Evolutionary conservation across 371 early-diverging fungal genomes (phyloP), one percentile per base, ranked within the genome.

Genomic region (Entomophthora muscae): DNA sequence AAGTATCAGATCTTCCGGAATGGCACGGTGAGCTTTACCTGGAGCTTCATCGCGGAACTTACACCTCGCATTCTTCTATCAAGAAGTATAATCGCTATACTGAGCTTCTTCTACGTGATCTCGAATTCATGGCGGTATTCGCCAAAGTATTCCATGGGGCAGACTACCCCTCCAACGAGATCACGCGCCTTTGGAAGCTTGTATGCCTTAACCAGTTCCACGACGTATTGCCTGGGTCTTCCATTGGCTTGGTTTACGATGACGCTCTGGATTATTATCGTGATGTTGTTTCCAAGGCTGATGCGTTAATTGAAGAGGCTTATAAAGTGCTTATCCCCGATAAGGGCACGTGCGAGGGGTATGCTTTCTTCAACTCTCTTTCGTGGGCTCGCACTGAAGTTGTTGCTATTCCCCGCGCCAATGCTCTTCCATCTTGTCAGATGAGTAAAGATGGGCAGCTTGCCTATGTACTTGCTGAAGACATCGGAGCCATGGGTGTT

Each of bases 1-100:
- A 63, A 32, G 61, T 61, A 3, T 70, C 76, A 5, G 83, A 82
- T 2, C 72, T 98, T 17, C 83, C 84, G 32, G 66, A 78, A 10
- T 98, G 95, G 86, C 88, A 88, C 66, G 98, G 98, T 32, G 96
- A 98, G 71, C 75, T 98, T 76, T 95, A 95, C 71, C 83, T 95
- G 68, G 97, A 97, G 71, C 80, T 95, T 23, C 97, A 97, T 71
- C 84, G 98, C 55, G 98, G 98, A 53, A 95, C 96, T 30, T 96
- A 95, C 72, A 98, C 98, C 0, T 78, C 91, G 0, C 97, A 96
- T 68, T 91, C 90, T 0, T 67, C 74, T 12, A 85, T 82, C 28
- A 98, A 98, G 68, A 74, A 78, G 58, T 83, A 79, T 64, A 98
- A 98, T 70, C 82, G 98, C 2, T 79, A 81, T 62, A 74, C 81